Conservation (phyloP, 2,329 filamentous ascomycete species). For the Aureobasidium sp. region DNA sequence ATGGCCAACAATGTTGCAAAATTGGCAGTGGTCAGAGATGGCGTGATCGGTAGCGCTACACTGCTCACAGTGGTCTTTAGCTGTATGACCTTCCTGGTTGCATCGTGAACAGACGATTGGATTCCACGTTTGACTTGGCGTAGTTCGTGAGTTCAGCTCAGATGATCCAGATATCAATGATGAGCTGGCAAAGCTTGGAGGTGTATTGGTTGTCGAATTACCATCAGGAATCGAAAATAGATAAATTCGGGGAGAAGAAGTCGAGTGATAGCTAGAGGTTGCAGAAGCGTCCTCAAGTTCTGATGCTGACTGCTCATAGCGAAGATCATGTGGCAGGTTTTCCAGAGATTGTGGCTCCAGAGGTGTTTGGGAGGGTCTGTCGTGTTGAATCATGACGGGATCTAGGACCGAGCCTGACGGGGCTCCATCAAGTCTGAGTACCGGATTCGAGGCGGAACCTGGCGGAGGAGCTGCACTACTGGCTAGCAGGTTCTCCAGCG, state of each 20-base stretch:
- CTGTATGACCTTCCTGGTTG: not conserved
- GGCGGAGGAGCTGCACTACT: not conserved
- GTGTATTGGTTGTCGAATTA: no score
- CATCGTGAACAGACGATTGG: not conserved
- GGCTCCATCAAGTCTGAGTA: not conserved
- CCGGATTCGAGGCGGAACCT: not conserved
- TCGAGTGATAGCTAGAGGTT: not conserved
- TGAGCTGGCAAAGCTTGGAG: no score
- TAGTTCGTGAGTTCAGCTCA: no score
- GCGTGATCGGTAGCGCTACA: not conserved
- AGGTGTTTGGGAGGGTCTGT: not conserved
- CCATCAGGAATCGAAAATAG: not conserved
- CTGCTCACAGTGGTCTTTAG: not conserved
- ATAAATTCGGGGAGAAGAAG: not conserved
- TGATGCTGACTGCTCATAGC: not conserved
- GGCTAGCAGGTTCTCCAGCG: no score
- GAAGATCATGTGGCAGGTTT: not conserved
- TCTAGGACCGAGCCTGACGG: not conserved
- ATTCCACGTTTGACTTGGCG: no score
- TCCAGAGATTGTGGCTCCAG: not conserved
- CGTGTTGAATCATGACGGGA: not conserved
- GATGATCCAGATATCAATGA: no score
- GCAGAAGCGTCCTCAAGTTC: not conserved
- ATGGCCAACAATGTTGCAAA: not conserved
- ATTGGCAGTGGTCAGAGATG: not conserved